Percentiles rank a stretch among this genome's conserved stretches.
phyloP scores from a whole-genome alignment of 768 basidiomycete species.

The Leccinum truebloodii region DNA sequence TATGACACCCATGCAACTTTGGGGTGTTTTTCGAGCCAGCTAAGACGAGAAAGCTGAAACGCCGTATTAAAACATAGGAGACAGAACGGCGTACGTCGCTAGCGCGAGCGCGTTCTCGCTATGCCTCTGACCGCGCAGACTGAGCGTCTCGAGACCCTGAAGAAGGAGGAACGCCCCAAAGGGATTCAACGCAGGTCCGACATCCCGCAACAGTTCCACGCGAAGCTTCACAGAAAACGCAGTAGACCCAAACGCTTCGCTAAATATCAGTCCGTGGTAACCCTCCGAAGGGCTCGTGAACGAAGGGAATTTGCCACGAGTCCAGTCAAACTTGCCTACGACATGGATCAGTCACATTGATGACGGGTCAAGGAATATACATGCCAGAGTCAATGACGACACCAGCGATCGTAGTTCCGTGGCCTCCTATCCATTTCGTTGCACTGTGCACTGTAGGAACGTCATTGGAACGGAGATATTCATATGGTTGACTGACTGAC shows the following conservation, averaged over 20 bases:
- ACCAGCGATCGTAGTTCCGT: conserved; percentile 66
- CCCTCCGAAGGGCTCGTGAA: conserved; percentile 57
- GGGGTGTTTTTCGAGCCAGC: conserved; percentile 63
- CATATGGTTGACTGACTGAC: conserved; percentile 23
- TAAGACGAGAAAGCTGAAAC: conserved; percentile 1
- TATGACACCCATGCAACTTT: conserved; percentile 71
- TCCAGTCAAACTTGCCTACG: conserved; percentile 59
- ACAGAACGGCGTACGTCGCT: conserved; percentile 36
- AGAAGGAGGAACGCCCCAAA: no score
- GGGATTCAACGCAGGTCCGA: no score
- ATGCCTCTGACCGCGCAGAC: no score
- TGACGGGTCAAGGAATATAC: conserved; percentile 13
- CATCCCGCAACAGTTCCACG: no score
- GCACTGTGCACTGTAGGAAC: conserved; percentile 48
- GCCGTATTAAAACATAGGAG: conserved; percentile 30
- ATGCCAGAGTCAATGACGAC: conserved; percentile 59
- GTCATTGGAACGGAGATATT: background rate
- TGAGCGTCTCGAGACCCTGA: no score
- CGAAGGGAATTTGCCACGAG: conserved; percentile 51
- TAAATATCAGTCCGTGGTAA: conserved; percentile 55
- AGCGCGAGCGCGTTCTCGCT: conserved; percentile 51
- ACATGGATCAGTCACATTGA: conserved; percentile 1
- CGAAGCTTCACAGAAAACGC: conserved; percentile 56
- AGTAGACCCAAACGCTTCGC: conserved; percentile 49
- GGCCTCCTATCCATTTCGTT: conserved; percentile 69